Conservation (phyloP, 2,329 filamentous ascomycete genomes). For the Cordyceps cateniannulata region DNA sequence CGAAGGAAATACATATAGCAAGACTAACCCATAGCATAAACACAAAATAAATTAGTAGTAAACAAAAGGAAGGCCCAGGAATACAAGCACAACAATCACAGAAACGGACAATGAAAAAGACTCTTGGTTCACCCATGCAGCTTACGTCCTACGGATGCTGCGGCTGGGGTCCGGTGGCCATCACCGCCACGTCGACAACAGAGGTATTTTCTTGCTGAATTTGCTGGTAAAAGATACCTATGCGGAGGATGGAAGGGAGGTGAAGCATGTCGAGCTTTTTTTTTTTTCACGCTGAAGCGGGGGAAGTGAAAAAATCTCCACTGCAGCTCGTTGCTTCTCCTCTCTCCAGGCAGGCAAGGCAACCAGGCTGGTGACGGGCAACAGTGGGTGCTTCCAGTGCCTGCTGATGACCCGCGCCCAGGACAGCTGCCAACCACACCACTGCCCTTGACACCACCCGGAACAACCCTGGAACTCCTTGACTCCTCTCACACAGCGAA, state of each 20-base stretch:
- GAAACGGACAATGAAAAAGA: neutral
- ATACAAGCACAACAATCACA: neutral
- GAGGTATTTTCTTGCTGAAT: neutral
- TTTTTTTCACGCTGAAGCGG: neutral
- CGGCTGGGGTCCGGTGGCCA: constrained; percentile 4
- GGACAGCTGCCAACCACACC: neutral
- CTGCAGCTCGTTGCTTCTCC: neutral
- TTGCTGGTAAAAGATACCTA: neutral
- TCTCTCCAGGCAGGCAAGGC: neutral
- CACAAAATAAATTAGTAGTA: neutral
- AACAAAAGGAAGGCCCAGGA: neutral
- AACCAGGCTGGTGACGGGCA: neutral
- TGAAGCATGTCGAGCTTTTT: constrained; percentile 11
- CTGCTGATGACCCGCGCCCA: neutral
- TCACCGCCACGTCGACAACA: neutral
- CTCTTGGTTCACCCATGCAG: neutral
- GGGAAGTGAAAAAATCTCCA: constrained; percentile 12
- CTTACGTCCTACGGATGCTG: neutral
- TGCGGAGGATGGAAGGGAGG: constrained; percentile 10
- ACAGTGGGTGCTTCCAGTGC: neutral
- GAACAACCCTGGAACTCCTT: no score
- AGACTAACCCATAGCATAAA: neutral
- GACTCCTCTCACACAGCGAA: neutral
- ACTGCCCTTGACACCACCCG: neutral
- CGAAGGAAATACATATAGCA: neutral